phyloP scores from a whole-genome alignment of 2,329 filamentous ascomycete species.

The Aspergillus novofumigatus region DNA sequence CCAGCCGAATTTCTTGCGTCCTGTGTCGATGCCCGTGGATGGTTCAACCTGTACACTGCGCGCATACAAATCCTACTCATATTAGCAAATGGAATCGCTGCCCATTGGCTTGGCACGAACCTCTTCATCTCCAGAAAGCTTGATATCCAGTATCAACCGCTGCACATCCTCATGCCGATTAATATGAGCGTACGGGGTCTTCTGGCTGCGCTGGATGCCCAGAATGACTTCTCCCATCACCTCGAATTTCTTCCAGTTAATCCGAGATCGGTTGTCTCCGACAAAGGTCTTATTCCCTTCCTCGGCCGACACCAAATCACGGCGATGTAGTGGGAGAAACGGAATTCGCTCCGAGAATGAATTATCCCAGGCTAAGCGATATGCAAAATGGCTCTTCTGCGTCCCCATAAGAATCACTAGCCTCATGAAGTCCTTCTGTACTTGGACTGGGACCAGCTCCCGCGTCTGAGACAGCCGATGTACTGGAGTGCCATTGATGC shows the following conservation, averaged over 20 bases:
- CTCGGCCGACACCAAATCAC: conserved; percentile 87
- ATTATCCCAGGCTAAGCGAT: conserved; percentile 97
- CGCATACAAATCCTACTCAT: conserved; percentile 52
- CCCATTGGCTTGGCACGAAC: conserved; percentile 49
- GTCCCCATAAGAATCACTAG: conserved; percentile 89
- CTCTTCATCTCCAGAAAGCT: conserved; percentile 81
- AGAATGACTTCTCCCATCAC: conserved; percentile 89
- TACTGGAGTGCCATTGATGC: conserved; percentile 82
- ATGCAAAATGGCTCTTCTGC: conserved; percentile 87
- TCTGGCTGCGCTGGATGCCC: conserved; percentile 87
- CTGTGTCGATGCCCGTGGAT: conserved; percentile 35
- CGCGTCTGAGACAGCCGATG: conserved; percentile 78
- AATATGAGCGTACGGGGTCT: conserved; percentile 71
- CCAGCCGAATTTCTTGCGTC: conserved; percentile 43
- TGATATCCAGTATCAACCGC: conserved; percentile 74
- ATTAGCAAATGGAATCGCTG: conserved; percentile 7
- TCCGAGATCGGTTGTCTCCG: conserved; percentile 64
- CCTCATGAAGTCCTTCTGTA: conserved; percentile 80
- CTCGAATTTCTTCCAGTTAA: conserved; percentile 99
- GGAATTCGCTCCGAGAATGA: conserved; percentile 85
- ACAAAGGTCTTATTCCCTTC: conserved; percentile 90
- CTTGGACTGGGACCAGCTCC: conserved; percentile 65
- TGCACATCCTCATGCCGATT: conserved; percentile 65
- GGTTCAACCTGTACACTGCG: conserved; percentile 55
- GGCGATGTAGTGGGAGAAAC: conserved; percentile 82